Evolutionary conservation across 225 moss, liverwort and hornwort species (phyloP), one percentile per base, ranked within the genome.

Genomic region (Marchantia polymorpha): DNA sequence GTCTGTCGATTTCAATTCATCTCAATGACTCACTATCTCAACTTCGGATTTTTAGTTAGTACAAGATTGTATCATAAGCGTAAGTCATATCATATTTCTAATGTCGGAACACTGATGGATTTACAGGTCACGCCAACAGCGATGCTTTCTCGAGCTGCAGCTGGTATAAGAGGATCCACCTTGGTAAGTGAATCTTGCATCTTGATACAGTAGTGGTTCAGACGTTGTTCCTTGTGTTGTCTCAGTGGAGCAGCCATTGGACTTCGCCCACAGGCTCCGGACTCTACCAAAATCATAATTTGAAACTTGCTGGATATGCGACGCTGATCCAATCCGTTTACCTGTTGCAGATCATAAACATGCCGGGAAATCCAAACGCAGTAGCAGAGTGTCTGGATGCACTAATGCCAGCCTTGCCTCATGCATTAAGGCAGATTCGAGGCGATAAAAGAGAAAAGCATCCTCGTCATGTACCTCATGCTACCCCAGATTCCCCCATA

Each of bases 321-420:
- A 46, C 20, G 69, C 22, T 20, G 47, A 48, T 48, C 4, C 20
- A 39, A 19, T 46, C 0, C 56, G 8, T 69, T 12, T 30, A 17
- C 19, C 46, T 9, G 48, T 54, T 82, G 72, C 87, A 96, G 96
- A 95, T 99, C 48, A 91, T 99, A 70, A 99, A 99, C 72, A 99
- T 99, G 95, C 99, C 99, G 25, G 99, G 99, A 47, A 99, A 99
- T 77, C 99, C 99, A 10, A 99, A 99, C 75, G 99, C 99, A 10
- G 99, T 99, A 0, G 91, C 92, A 1, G 99, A 99, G 75, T 99
- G 99, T 78, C 79, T 99, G 64, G 89, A 90, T 53, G 93, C 99
- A 8, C 75, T 99, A 68, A 92, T 99, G 89, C 95, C 95, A 23
- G 93, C 99, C 10, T 84, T 99, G 72, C 99, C 99, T 22, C 99